Evolutionary conservation across 371 early-diverging fungal genomes (phyloP).

Genomic region (Mortierella sp.): DNA sequence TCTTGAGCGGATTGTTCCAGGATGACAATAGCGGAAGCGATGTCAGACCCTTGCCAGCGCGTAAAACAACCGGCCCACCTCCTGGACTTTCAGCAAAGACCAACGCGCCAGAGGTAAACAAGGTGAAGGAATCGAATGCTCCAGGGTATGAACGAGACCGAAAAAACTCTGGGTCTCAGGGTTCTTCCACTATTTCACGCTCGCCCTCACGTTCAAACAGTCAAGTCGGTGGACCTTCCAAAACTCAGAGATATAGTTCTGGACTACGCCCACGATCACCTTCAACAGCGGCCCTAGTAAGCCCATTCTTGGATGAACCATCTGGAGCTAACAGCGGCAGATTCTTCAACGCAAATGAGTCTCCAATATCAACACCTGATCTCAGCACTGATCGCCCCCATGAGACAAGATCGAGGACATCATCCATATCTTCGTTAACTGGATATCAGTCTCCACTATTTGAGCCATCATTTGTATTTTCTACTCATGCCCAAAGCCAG

Average conservation of each 20-base stretch:
- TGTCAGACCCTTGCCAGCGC: conserved; percentile 17
- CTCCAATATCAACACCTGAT: not conserved
- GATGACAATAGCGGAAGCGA: conserved; percentile 12
- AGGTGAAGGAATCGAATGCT: not conserved
- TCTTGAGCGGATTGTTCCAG: conserved; percentile 41
- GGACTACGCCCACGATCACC: conserved; percentile 27
- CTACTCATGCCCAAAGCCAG: conserved; percentile 21
- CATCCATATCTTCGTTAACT: conserved; percentile 37
- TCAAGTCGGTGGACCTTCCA: conserved; percentile 7
- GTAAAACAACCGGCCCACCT: conserved; percentile 31
- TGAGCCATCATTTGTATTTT: conserved; percentile 25
- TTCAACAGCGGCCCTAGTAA: conserved; percentile 17
- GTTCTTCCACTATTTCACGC: not conserved
- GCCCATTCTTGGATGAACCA: conserved; percentile 7
- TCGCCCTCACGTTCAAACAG: conserved; percentile 9
- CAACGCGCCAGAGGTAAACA: not conserved
- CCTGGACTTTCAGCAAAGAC: conserved; percentile 23
- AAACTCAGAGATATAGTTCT: conserved; percentile 14
- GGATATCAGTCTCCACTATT: conserved; percentile 43
- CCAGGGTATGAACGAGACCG: conserved; percentile 20
- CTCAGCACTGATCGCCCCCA: conserved; percentile 1
- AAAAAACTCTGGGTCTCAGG: conserved; percentile 12
- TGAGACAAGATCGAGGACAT: conserved; percentile 37
- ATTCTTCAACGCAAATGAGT: not conserved
- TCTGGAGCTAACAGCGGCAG: not conserved